Base-by-base conservation (phyloP, 805 yeast species). In the Lipomyces mesembrius region DNA sequence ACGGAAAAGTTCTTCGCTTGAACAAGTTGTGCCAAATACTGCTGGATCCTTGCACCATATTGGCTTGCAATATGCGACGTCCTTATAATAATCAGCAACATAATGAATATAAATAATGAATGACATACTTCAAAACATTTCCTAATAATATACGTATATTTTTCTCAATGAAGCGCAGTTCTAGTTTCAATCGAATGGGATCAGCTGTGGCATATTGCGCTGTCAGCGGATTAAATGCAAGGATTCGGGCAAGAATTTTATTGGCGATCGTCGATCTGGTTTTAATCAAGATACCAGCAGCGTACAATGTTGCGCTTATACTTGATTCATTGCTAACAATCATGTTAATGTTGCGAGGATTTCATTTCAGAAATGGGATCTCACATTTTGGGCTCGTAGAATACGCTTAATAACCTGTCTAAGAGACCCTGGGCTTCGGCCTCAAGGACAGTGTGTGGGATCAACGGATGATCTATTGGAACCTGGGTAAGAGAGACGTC, bases 371-470 rank as follows among this genome's bases (percentile, higher is more conserved):
- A 29, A 14, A 20, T 27, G 51, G 17, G 20, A 1, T 34, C 72
- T 60, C 83, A 77, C 71, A 86, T 75, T n/a, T 82, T 78, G 60
- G 86, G 89, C 43, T 83, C 87, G 53, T 82, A 80, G 63, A 93
- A 79, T 20, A 83, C 79, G 57, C 81, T 79, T 58, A 92, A 79
- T 37, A 94, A 76, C 46, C 86, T 76, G 71, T 92, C 97, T 46
- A 95, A 78, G 63, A 90, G 79, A 2, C 83, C 87, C 63, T 83
- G 84, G 0, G 93, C 89, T 75, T 93, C 97, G 6, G 88, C 85
- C 71, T 89, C 92, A 68, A 92, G 77, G 27, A 80, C 76, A 9
- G 77, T 71, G 49, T 80, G 80, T 62, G 85, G 84, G 56, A 92
- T 81, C 53, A 90, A 84, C 0, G 92, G 86, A 74, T 94, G 97